Evolutionary conservation across 257 asterid species (phyloP).

Genomic region (Scutellaria barbata): DNA sequence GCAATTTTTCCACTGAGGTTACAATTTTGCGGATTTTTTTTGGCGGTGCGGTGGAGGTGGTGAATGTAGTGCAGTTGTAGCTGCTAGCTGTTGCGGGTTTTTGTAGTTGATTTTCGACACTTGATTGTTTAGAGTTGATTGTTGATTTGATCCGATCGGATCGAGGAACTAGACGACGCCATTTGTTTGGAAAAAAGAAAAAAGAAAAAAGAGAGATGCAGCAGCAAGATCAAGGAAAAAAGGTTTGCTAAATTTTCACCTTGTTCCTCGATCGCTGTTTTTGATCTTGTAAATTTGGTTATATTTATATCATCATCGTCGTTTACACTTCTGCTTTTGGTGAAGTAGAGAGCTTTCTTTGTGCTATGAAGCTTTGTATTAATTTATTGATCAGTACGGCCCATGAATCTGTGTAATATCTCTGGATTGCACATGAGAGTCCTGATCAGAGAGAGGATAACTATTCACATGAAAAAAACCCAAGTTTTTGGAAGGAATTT

Average conservation of each 20-base stretch:
- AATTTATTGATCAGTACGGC: neutral
- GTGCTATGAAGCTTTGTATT: conserved; percentile 11
- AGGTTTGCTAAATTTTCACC: conserved; percentile 46
- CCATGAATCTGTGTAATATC: neutral
- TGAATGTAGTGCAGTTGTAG: conserved; percentile 30
- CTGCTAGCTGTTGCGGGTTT: conserved; percentile 27
- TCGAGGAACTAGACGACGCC: conserved; percentile 38
- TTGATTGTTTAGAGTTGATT: conserved; percentile 22
- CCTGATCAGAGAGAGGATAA: neutral
- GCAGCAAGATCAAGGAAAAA: conserved; percentile 74
- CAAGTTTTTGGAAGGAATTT: conserved; percentile 11
- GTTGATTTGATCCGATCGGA: conserved; percentile 45
- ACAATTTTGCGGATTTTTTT: conserved; percentile 9
- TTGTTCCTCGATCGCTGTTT: neutral
- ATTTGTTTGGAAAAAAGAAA: conserved; percentile 18
- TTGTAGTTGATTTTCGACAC: conserved; percentile 21
- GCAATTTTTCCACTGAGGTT: conserved; percentile 7
- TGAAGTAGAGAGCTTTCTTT: conserved; percentile 15
- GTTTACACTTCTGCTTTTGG: conserved; percentile 1
- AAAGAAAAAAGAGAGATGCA: conserved; percentile 46
- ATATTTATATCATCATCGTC: neutral
- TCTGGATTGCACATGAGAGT: conserved; percentile 20
- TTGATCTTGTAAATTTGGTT: neutral
- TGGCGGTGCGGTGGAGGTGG: conserved; percentile 34
- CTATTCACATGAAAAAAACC: neutral